phyloP scores from a whole-genome alignment of 495 filamentous ascomycete genomes.

The Penicillium paxilli region DNA sequence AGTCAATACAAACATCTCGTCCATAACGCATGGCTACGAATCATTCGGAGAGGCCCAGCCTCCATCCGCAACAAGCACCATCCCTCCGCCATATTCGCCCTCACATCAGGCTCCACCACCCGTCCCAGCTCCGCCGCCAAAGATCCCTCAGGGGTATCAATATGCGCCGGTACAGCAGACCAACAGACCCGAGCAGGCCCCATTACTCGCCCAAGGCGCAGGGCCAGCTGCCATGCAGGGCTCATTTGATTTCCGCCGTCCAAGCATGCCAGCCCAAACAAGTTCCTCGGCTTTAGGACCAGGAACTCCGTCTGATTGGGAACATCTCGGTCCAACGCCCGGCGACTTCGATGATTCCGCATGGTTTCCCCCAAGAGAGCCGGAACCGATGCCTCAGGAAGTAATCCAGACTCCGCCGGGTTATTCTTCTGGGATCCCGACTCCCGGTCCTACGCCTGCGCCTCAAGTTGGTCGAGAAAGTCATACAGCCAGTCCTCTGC shows the following conservation, averaged over 20 bases:
- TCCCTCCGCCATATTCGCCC: slow-evolving; percentile 24
- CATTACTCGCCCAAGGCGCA: slow-evolving; percentile 17
- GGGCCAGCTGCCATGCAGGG: slow-evolving; percentile 20
- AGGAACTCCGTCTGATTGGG: slow-evolving; percentile 62
- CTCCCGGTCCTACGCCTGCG: neutral
- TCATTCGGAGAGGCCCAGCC: slow-evolving; percentile 18
- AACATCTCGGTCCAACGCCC: slow-evolving; percentile 47
- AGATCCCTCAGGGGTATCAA: slow-evolving; percentile 38
- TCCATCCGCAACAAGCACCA: slow-evolving; percentile 17
- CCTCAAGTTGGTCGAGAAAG: neutral
- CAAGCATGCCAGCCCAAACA: slow-evolving; percentile 14
- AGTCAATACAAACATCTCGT: slow-evolving; percentile 13
- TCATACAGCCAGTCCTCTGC: neutral
- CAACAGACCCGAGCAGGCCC: slow-evolving; percentile 12
- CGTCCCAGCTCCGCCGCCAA: slow-evolving; percentile 44
- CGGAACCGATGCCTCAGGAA: slow-evolving; percentile 11
- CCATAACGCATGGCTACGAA: slow-evolving; percentile 13
- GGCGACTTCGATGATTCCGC: slow-evolving; percentile 36
- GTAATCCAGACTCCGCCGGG: slow-evolving; percentile 10
- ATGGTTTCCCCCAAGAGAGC: slow-evolving; percentile 25
- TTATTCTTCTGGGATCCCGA: slow-evolving; percentile 9
- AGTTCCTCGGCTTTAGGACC: slow-evolving; percentile 49
- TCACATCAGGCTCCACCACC: slow-evolving; percentile 17
- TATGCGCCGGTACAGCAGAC: slow-evolving; percentile 19
- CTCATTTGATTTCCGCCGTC: slow-evolving; percentile 15